These are phyloP conservation scores for Fusarium scirpi DNA, from an alignment of 2,329 filamentous ascomycete genomes.

Conservation along the genomic window DNA sequence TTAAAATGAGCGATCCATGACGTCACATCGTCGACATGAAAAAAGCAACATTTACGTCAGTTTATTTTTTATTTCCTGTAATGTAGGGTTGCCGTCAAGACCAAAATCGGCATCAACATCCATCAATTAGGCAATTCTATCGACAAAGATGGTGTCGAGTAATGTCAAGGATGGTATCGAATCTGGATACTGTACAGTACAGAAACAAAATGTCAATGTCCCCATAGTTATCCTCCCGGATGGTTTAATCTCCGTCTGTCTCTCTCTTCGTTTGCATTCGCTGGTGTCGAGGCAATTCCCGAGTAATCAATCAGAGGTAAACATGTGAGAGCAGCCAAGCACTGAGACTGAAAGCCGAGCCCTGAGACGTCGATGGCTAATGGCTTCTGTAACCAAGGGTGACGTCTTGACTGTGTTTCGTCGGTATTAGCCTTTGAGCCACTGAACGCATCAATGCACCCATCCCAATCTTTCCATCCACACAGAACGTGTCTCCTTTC, in stretches of 20 bases:
- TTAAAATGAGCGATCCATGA: constrained; percentile 44
- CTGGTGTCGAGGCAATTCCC: constrained; percentile 18
- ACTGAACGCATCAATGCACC: constrained; percentile 42
- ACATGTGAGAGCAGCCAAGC: constrained; percentile 22
- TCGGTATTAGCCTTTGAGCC: constrained; percentile 40
- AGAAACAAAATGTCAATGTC: neutral
- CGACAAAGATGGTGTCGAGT: constrained; percentile 30
- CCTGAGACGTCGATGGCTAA: constrained; percentile 25
- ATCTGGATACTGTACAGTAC: neutral
- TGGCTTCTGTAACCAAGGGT: constrained; percentile 24
- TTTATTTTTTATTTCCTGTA: constrained; percentile 11
- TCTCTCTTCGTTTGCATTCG: neutral
- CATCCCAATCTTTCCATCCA: constrained; percentile 1
- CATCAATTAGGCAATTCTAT: constrained; percentile 33
- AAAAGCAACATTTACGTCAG: constrained; percentile 33
- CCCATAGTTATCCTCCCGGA: neutral
- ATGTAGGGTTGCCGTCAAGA: constrained; percentile 5
- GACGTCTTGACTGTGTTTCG: constrained; percentile 41
- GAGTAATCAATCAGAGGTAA: neutral
- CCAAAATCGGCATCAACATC: constrained; percentile 30
- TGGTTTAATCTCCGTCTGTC: neutral
- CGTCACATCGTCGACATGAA: constrained; percentile 35
- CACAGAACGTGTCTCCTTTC: neutral
- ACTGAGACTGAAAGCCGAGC: neutral
- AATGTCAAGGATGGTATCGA: constrained; percentile 3